These are phyloP conservation scores for Boletellus deceptivus DNA, from an alignment of 1,284 basidiomycete species.

Conservation along the genomic window DNA sequence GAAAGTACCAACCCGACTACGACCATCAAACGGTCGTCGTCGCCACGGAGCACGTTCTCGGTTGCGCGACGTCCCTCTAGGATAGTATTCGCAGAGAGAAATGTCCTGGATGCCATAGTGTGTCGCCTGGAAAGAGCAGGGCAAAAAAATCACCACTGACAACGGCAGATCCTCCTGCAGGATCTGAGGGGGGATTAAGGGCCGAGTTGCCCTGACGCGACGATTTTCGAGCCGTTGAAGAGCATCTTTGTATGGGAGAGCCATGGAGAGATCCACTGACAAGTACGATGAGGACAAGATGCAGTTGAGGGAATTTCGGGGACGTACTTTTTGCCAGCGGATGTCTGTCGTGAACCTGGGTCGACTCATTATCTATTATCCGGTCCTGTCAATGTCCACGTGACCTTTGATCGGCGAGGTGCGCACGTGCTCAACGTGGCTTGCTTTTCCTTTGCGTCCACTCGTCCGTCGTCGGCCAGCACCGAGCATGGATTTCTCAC, in stretches of 20 bases:
- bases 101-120: slow-evolving; percentile 44
- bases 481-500: slow-evolving; percentile 81
- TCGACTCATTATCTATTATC: too few relatives aligned
- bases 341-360: too few relatives aligned
- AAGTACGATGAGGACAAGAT: slow-evolving; percentile 7
- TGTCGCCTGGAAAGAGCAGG: slow-evolving; percentile 1
- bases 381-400: neutral
- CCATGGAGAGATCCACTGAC: slow-evolving; percentile 45
- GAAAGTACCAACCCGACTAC: slow-evolving; percentile 61
- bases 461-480: too few relatives aligned
- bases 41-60: slow-evolving; percentile 78
- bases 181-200: slow-evolving; percentile 90
- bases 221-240: slow-evolving; percentile 82
- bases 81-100: slow-evolving; percentile 77
- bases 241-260: slow-evolving; percentile 74
- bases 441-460: neutral
- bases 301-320: neutral
- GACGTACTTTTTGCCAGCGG: slow-evolving; percentile 18
- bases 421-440: slow-evolving; percentile 15
- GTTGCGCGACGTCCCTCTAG: slow-evolving; percentile 79
- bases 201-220: slow-evolving; percentile 81
- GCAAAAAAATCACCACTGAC: slow-evolving; percentile 37
- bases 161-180: slow-evolving; percentile 85
- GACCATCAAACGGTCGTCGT: slow-evolving; percentile 87
- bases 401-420: slow-evolving; percentile 3